Base-by-base conservation (phyloP, 352 stramenopile genomes). In the Globisporangium lucens region DNA sequence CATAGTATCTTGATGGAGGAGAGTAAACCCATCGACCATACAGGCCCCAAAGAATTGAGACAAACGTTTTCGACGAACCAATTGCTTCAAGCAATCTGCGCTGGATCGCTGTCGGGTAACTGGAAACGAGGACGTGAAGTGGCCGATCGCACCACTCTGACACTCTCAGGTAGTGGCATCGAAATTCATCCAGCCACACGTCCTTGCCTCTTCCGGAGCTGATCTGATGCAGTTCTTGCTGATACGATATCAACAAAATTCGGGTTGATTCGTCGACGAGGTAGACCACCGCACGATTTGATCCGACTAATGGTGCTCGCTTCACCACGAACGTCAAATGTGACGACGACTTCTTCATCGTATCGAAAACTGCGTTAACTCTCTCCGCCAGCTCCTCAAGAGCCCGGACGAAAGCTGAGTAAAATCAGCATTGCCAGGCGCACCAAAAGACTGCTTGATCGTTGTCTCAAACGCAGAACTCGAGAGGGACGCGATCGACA, bases 401-500 rank as follows among this genome's bases (percentile, higher is more conserved):
- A 35, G 20, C 51, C 0, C 33, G 0, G 41, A n/a, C 10, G 66
- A 41, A 20, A 58, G 29, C 4, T 58, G 27, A 8, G 15, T 33
- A 17, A 71, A 24, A n/a, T 53, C 29, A 2, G 24, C 52, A 24
- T 24, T 17, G 13, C 13, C 41, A 9, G 24, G 15, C 1, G n/a
- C 22, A 30, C 13, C 46, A 22, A 13, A 24, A 27, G 17, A 49
- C 9, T 33, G 22, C 55, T 61, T 61, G 22, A 59, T 13, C 30
- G 61, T 51, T 8, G 10, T 33, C 17, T 36, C 6, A 10, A 73
- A 66, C 36, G 33, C n/a, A 7, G 13, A 15, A 13, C 63, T 70
- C 7, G 55, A 61, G 22, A 73, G 56, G 38, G 67, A 73, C 5
- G 62, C 41, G 17, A 70, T 17, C 9, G 63, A 63, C 27, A 73